Conservation (phyloP, 805 yeast species). For the Sungouiella thailandica region DNA sequence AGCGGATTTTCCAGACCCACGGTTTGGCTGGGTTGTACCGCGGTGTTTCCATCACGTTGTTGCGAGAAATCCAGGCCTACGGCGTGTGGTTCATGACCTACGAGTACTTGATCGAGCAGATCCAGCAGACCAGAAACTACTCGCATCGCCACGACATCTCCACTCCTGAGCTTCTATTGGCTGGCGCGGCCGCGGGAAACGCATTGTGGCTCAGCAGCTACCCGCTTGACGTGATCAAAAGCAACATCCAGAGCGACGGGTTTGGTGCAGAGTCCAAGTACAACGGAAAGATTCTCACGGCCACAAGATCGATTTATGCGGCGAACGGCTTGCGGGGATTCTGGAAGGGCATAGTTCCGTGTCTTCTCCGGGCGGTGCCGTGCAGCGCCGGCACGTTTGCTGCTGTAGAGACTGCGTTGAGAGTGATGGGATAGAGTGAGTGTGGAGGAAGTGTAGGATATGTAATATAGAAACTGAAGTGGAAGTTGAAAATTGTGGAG, state of each 20-base stretch:
- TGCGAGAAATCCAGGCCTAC: conserved; percentile 66
- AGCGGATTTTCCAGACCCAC: conserved; percentile 32
- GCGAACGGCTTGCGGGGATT: conserved; percentile 47
- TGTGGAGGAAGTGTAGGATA: too few species aligned
- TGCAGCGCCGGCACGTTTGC: conserved; percentile 76
- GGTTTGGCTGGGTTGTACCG: conserved; percentile 54
- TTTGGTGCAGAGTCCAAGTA: conserved; percentile 43
- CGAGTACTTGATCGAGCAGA: conserved; percentile 47
- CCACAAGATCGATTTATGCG: conserved; percentile 34
- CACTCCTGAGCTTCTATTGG: conserved; percentile 49
- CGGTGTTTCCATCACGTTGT: conserved; percentile 49
- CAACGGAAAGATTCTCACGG: conserved; percentile 32
- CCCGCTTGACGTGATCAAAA: conserved; percentile 49
- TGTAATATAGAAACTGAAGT: too few species aligned
- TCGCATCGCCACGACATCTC: conserved; percentile 44
- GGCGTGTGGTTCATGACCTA: conserved; percentile 71
- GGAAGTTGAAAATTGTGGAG: too few species aligned
- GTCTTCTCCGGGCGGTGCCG: conserved; percentile 56
- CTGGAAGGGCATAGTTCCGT: conserved; percentile 61
- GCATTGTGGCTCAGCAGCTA: conserved; percentile 57
- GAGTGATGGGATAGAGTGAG: conserved; percentile 42
- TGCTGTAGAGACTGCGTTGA: conserved; percentile 62
- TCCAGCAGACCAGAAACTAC: conserved; percentile 28
- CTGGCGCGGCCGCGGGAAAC: conserved; percentile 67
- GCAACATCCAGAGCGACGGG: conserved; percentile 49